Conservation (phyloP, 345 rosid species). For the Triadica sebifera region DNA sequence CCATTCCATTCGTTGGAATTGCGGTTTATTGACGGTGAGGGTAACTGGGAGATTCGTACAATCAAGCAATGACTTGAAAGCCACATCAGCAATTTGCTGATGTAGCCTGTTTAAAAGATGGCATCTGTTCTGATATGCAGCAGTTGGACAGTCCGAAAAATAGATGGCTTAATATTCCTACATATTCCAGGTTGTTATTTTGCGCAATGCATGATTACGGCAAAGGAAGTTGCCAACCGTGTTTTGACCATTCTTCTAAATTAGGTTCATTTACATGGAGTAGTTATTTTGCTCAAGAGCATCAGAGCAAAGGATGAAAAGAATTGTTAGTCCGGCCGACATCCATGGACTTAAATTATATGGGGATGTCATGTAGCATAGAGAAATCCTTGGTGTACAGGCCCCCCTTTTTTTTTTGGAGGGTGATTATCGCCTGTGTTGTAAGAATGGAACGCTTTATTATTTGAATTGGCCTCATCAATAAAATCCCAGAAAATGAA, state of each 20-base stretch:
- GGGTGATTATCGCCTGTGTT: conserved; percentile 15
- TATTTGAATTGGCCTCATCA: conserved; percentile 14
- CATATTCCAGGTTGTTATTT: neutral
- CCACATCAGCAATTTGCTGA: neutral
- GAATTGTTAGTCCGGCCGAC: neutral
- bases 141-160: neutral
- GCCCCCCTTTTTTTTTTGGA: neutral
- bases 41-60: conserved; percentile 85
- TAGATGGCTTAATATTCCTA: neutral
- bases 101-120: neutral
- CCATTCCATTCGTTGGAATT: conserved; percentile 82
- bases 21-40: conserved; percentile 91
- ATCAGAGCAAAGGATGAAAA: neutral
- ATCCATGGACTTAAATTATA: neutral
- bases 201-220: neutral
- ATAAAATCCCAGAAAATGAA: conserved; percentile 19
- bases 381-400: conserved; percentile 24
- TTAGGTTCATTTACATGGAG: neutral
- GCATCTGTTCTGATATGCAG: neutral
- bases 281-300: neutral
- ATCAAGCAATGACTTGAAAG: conserved; percentile 46
- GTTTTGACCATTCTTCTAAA: neutral
- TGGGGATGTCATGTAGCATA: conserved; percentile 11
- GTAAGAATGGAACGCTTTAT: conserved; percentile 23
- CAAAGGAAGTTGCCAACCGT: neutral